These are phyloP conservation scores for Apostasia ramifera DNA, from an alignment of 106 monocot genomes.

Conservation along the genomic window DNA sequence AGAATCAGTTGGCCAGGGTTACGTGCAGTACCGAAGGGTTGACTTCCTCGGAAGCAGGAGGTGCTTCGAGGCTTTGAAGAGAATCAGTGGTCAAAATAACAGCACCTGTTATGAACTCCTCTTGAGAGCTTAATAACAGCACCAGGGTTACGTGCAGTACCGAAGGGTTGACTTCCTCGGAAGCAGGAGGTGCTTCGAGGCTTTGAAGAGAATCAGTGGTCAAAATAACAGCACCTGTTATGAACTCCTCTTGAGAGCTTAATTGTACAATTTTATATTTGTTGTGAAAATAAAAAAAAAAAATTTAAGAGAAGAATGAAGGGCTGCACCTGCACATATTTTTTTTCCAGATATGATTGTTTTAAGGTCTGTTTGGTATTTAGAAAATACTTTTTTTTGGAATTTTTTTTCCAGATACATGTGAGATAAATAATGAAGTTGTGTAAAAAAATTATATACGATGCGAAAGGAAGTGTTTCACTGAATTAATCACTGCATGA, in stretches of 20 bases:
- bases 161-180: constrained; percentile 83
- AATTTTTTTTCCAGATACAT: too few species aligned
- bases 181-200: constrained; percentile 74
- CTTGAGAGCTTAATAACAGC: too few species aligned
- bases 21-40: constrained; percentile 47
- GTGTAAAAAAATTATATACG: too few species aligned
- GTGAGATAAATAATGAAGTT: too few species aligned
- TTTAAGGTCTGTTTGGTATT: too few species aligned
- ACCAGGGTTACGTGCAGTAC: constrained; percentile 30
- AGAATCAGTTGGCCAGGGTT: constrained; percentile 43
- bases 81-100: constrained; percentile 58
- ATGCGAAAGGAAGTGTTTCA: too few species aligned
- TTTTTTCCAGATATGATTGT: too few species aligned
- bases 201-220: constrained; percentile 60
- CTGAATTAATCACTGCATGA: too few species aligned
- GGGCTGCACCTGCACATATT: too few species aligned
- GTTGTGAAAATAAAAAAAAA: too few species aligned
- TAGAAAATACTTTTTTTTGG: too few species aligned
- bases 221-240: constrained; percentile 66
- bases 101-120: constrained; percentile 67
- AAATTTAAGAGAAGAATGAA: too few species aligned
- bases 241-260: constrained; percentile 68
- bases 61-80: constrained; percentile 76
- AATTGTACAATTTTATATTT: neutral
- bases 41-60: constrained; percentile 81